phyloP scores from a whole-genome alignment of 768 basidiomycete species.

The Suillus brevipes region DNA sequence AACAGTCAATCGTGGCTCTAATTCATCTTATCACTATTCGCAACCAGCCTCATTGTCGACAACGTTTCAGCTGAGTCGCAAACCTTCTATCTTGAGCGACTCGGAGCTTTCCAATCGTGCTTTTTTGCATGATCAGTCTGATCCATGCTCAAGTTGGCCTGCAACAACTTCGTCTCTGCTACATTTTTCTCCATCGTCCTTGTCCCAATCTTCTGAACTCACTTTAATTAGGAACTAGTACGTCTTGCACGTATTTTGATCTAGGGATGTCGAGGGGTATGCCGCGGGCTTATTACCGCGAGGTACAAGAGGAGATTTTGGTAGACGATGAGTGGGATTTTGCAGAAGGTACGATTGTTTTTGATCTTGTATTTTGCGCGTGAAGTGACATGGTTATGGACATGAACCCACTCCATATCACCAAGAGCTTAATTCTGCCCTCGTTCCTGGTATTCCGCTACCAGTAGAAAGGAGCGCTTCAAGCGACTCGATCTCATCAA shows the following conservation, averaged over 20 bases:
- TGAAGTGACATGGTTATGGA: neutral
- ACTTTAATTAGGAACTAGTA: neutral
- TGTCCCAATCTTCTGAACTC: neutral
- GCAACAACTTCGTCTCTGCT: neutral
- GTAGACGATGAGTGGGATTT: neutral
- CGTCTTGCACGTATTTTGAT: neutral
- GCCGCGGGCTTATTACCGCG: neutral
- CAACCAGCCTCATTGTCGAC: neutral
- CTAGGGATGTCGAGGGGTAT: neutral
- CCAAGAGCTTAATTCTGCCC: neutral
- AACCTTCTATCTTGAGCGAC: slow-evolving; percentile 2
- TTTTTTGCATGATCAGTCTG: slow-evolving; percentile 1
- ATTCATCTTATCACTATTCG: neutral
- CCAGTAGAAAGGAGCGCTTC: slow-evolving; percentile 6
- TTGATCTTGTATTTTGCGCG: neutral
- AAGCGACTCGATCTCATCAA: slow-evolving; percentile 8
- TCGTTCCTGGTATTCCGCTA: neutral
- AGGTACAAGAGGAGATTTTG: neutral
- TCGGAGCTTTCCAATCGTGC: neutral
- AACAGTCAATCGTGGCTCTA: neutral
- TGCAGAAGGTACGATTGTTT: neutral
- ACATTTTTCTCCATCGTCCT: neutral
- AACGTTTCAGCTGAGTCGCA: neutral
- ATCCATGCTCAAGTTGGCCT: neutral
- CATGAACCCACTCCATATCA: neutral